Evolutionary conservation across 352 stramenopile genomes (phyloP).

Genomic region (Sclerospora graminicola): DNA sequence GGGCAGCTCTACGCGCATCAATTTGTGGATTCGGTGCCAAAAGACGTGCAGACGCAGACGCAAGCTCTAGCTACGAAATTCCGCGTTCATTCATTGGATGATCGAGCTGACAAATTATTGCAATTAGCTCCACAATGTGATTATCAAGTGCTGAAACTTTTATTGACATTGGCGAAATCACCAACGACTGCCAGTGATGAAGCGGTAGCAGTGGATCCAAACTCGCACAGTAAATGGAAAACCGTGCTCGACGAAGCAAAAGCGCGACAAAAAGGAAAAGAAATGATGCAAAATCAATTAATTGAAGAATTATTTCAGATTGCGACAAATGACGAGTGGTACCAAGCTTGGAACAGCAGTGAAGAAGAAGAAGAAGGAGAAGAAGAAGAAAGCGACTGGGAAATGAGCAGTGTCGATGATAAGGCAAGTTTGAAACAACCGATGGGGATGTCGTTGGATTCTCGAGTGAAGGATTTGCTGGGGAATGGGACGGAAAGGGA

Average conservation of each 20-base stretch:
- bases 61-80: constrained; percentile 39
- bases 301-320: constrained; percentile 51
- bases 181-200: constrained; percentile 33
- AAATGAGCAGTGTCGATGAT: constrained; percentile 11
- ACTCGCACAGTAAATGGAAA: constrained; percentile 8
- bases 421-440: constrained; percentile 5
- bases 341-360: constrained; percentile 38
- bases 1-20: constrained; percentile 34
- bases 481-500: not conserved
- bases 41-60: constrained; percentile 35
- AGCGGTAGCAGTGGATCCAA: constrained; percentile 20
- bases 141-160: constrained; percentile 41
- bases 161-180: constrained; percentile 43
- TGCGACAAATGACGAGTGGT: constrained; percentile 59
- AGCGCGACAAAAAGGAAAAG: constrained; percentile 10
- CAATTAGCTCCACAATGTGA: constrained; percentile 26
- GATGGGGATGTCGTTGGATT: constrained; percentile 3
- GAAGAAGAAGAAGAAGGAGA: constrained; percentile 37
- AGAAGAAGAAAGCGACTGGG: constrained; percentile 27
- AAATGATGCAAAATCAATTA: constrained; percentile 25
- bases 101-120: constrained; percentile 28
- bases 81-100: constrained; percentile 37
- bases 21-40: constrained; percentile 38
- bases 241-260: constrained; percentile 13
- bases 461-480: too few relatives aligned